Conservation (phyloP, 345 rosid genomes). For the Eucalyptus camaldulensis region DNA sequence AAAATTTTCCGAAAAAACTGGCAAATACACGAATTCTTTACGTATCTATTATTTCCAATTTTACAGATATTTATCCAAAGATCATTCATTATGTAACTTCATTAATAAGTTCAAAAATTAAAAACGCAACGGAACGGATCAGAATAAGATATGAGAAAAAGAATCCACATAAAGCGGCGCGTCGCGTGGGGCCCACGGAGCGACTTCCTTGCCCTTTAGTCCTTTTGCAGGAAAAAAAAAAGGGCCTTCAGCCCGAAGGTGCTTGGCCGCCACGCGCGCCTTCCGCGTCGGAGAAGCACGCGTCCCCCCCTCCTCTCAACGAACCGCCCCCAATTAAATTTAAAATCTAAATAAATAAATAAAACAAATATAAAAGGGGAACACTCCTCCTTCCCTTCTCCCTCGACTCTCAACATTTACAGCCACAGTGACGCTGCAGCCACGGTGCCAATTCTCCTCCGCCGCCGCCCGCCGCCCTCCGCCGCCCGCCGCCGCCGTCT, state of each 20-base stretch:
- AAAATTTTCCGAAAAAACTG: background rate
- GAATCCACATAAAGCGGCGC: background rate
- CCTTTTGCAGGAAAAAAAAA: background rate
- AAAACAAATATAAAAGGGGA: background rate
- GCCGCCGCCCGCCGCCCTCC: background rate
- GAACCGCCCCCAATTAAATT: background rate
- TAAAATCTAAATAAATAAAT: background rate
- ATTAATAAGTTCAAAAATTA: background rate
- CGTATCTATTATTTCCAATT: background rate
- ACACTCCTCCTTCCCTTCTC: background rate
- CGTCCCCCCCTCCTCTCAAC: background rate
- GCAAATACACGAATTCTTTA: background rate
- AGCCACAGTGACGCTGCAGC: background rate
- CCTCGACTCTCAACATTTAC: background rate
- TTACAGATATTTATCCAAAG: fast-evolving
- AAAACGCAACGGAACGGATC: background rate
- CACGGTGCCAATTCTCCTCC: background rate
- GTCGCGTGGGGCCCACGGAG: background rate
- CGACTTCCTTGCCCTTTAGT: background rate
- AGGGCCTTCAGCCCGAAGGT: background rate
- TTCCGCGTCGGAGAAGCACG: background rate
- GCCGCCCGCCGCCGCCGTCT: background rate
- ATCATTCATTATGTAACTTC: background rate
- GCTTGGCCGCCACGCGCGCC: background rate
- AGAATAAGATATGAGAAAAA: background rate